Base-by-base conservation (phyloP, 1,284 basidiomycete species). In the Cryptococcus jaspeensis region DNA sequence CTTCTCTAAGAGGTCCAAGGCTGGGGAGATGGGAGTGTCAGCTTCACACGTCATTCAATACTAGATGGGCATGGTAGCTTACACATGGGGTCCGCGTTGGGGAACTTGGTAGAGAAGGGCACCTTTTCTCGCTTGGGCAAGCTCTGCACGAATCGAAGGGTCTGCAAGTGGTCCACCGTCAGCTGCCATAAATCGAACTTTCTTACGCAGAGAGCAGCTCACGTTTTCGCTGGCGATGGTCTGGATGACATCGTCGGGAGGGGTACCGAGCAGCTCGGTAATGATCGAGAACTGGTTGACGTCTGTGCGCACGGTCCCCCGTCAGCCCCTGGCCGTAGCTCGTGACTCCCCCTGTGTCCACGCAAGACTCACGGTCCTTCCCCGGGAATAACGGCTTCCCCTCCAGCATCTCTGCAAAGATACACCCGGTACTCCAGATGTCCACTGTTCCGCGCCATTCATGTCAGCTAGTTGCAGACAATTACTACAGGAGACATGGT, bases 241-340 rank as follows among this genome's bases (percentile, higher is more conserved):
- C 80, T 96, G 88, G 71, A 99, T 99, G 78, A 99, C 96, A 81
- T 99, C 95, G 83, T 98, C 94, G 16, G 95, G 92, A 46, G 95
- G 95, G 20, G 96, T 99, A 57, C 95, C 96, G 53, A 99, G 83
- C 18, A 99, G 81, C 78, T 99, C 96, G 50, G 95, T 99, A 81
- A 99, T 99, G 80, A 99, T 99, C 39, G 93, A 97, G 80, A 99
- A 99, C 78, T 99, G 95, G 81, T 99, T 96, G 68, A 99, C 96
- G 78, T 99, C 93, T 94, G 72, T 11, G 6, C n/a, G 49, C 20
- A 3, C 41, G 37, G 50, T 47, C 39, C 28, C n/a, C 38, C 5
- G 25, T 42, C 25, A 47, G 50, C 22, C 13, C n/a, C 28, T 32
- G 28, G 9, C 28, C 28, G 5, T 32, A 4, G 28, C 28, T 32